Conservation (phyloP, 495 filamentous ascomycete species). For the Penicillium mononematosum region DNA sequence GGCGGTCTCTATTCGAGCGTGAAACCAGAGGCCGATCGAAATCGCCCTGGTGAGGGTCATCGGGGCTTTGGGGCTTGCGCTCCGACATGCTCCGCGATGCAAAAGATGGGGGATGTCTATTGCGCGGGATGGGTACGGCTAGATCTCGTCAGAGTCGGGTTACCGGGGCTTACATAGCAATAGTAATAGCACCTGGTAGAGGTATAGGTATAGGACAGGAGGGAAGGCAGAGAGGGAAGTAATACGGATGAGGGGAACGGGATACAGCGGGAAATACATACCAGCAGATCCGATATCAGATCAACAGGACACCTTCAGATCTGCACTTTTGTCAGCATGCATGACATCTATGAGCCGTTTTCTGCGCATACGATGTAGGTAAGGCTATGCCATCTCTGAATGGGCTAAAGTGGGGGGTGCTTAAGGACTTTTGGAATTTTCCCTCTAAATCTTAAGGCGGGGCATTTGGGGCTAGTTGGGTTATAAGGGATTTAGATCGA, state of each 20-base stretch:
- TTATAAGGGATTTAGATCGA: not conserved
- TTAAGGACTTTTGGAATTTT: slow-evolving; percentile 5
- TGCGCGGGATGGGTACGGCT: not conserved
- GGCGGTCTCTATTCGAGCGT: slow-evolving; percentile 1
- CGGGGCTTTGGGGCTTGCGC: slow-evolving; percentile 7
- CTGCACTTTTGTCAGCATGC: slow-evolving; percentile 23
- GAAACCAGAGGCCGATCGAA: slow-evolving; percentile 1
- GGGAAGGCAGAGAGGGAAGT: not conserved
- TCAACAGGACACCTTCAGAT: not conserved
- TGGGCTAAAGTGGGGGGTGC: not conserved
- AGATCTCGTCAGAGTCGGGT: slow-evolving; percentile 3
- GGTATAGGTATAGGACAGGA: not conserved
- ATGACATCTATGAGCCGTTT: slow-evolving; percentile 18
- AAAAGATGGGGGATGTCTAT: slow-evolving; percentile 1
- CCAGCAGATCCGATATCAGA: not conserved
- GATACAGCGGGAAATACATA: not conserved
- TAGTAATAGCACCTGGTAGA: not conserved
- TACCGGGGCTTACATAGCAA: slow-evolving; percentile 5
- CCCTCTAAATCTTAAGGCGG: not conserved
- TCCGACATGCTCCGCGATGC: slow-evolving; percentile 31
- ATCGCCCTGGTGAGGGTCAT: not conserved
- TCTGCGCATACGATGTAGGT: slow-evolving; percentile 4
- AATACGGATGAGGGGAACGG: slow-evolving; percentile 1
- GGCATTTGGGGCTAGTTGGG: slow-evolving; percentile 15
- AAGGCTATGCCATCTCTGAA: not conserved